Conservation (phyloP, 1,284 basidiomycete genomes). For the Calocybe gambosa region DNA sequence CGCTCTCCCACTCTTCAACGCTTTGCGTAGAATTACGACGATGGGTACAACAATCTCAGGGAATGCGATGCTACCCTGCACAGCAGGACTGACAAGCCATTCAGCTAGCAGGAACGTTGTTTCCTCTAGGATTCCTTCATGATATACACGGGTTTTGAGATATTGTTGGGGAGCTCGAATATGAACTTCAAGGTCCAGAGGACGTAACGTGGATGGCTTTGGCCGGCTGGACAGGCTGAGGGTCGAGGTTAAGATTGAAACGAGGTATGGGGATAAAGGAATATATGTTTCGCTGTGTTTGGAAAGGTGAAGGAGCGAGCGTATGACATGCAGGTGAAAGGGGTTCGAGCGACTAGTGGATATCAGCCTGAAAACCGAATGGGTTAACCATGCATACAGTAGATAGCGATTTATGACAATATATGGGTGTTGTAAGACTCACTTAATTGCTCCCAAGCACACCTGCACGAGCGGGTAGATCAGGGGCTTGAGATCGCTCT, state of each 20-base stretch:
- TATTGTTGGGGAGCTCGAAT: slow-evolving; percentile 90
- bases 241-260: slow-evolving; percentile 81
- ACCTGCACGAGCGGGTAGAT: slow-evolving; percentile 97
- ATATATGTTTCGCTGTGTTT: slow-evolving; percentile 84
- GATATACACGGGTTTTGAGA: slow-evolving; percentile 82
- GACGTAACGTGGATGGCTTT: slow-evolving; percentile 85
- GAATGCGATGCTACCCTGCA: slow-evolving; percentile 84
- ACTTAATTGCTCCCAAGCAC: slow-evolving; percentile 88
- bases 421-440: slow-evolving; percentile 23
- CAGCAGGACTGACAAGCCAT: slow-evolving; percentile 59
- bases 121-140: slow-evolving; percentile 83
- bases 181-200: slow-evolving; percentile 83
- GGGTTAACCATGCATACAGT: slow-evolving; percentile 1
- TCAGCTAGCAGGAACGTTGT: slow-evolving; percentile 74
- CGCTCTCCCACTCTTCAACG: slow-evolving; percentile 55
- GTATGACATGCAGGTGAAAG: slow-evolving; percentile 43
- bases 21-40: slow-evolving; percentile 61
- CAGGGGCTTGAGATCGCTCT: slow-evolving; percentile 80
- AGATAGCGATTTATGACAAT: slow-evolving; percentile 13
- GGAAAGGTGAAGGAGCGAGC: slow-evolving; percentile 43
- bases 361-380: slow-evolving; percentile 56
- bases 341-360: slow-evolving; percentile 45
- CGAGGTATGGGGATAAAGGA: slow-evolving; percentile 81
- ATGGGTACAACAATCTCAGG: slow-evolving; percentile 91
- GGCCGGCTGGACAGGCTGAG: slow-evolving; percentile 70